These are phyloP conservation scores for Lonicera japonica DNA, from an alignment of 129 eudicot species.

Conservation along the genomic window DNA sequence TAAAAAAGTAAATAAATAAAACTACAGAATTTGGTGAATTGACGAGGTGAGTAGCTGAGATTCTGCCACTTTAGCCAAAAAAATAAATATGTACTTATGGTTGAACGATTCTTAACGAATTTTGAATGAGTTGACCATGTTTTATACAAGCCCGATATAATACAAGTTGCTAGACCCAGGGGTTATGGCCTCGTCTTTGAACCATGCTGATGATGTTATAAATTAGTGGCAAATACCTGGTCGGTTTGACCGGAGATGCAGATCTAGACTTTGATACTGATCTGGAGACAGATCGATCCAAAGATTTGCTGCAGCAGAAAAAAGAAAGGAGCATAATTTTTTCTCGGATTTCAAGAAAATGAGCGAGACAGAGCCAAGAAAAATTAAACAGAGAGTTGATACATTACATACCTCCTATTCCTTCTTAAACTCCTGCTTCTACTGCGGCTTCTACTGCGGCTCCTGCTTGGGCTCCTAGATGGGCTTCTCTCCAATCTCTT, in stretches of 20 bases:
- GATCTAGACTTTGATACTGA: slow-evolving; percentile 65
- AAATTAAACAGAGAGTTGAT: neutral
- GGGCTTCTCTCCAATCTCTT: slow-evolving; percentile 60
- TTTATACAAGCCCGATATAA: no score
- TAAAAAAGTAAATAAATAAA: no score
- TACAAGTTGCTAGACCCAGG: no score
- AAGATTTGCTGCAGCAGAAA: slow-evolving; percentile 48
- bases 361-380: neutral
- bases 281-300: slow-evolving; percentile 56
- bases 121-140: no score
- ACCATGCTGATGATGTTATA: neutral
- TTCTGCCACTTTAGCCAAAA: no score
- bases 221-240: slow-evolving; percentile 36
- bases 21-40: no score
- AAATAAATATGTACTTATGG: no score
- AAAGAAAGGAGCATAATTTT: neutral
- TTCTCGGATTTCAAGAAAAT: neutral
- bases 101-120: no score
- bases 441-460: slow-evolving; percentile 60
- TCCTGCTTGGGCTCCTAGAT: slow-evolving; percentile 67
- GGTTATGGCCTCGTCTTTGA: neutral
- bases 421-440: slow-evolving; percentile 53
- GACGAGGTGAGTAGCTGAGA: no score
- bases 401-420: slow-evolving; percentile 45
- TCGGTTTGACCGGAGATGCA: slow-evolving; percentile 67